These are phyloP conservation scores for Dendrobium officinale DNA, from an alignment of 106 monocot genomes.

Conservation along the genomic window DNA sequence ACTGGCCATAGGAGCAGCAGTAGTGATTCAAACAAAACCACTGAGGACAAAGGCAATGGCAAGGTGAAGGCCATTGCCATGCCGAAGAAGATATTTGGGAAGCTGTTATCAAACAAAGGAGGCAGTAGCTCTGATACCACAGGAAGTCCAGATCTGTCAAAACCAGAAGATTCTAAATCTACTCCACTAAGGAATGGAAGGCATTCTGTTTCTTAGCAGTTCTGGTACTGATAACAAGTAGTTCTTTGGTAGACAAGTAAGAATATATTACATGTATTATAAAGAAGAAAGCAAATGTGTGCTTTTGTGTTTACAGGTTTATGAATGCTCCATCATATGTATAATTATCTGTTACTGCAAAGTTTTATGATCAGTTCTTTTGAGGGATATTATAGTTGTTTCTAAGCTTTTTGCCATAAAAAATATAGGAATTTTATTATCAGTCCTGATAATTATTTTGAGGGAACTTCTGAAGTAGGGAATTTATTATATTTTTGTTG, in stretches of 20 bases:
- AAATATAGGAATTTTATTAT: too few species aligned
- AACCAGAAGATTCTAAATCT: constrained; percentile 44
- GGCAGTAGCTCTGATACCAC: constrained; percentile 61
- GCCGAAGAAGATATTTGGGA: constrained; percentile 59
- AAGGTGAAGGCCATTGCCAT: constrained; percentile 35
- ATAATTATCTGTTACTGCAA: neutral
- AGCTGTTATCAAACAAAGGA: constrained; percentile 47
- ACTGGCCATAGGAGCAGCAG: neutral
- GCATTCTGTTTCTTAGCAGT: constrained; percentile 35
- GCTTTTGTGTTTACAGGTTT: neutral
- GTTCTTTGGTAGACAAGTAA: neutral
- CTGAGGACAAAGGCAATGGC: constrained; percentile 8
- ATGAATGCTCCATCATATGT: neutral
- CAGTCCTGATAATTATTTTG: too few species aligned
- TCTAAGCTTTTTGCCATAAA: too few species aligned
- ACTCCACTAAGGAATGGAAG: constrained; percentile 51
- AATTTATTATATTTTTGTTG: too few species aligned
- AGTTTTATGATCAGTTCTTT: neutral
- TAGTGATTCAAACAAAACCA: too few species aligned
- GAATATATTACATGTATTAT: constrained; percentile 3
- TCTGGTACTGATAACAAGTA: neutral
- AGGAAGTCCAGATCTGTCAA: constrained; percentile 44
- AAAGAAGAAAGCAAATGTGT: neutral
- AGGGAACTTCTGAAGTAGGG: too few species aligned
- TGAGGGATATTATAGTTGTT: too few species aligned